Conservation (phyloP, 2,329 filamentous ascomycete genomes). For the Phaeomoniella chlamydospora region DNA sequence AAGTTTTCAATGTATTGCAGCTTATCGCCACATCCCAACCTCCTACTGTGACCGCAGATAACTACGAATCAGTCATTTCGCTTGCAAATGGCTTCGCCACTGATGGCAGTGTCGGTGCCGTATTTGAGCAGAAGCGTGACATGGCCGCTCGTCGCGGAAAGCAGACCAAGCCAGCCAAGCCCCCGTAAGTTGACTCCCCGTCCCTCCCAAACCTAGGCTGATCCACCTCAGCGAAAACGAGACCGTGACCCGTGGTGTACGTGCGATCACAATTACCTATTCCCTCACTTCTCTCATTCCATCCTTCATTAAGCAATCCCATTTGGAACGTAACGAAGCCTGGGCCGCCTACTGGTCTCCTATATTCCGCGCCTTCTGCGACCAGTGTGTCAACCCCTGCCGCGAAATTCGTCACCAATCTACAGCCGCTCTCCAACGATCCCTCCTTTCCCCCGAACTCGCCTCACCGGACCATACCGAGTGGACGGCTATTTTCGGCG, state of each 20-base stretch:
- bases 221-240: constrained; percentile 45
- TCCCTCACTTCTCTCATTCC: constrained; percentile 71
- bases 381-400: constrained; percentile 87
- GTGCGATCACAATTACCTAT: constrained; percentile 69
- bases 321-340: constrained; percentile 77
- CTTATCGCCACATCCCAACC: constrained; percentile 57
- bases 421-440: constrained; percentile 71
- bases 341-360: constrained; percentile 98
- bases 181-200: constrained; percentile 32
- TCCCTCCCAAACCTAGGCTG: constrained; percentile 9
- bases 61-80: constrained; percentile 77
- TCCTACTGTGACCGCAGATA: constrained; percentile 80
- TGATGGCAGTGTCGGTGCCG: constrained; percentile 48
- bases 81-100: constrained; percentile 84
- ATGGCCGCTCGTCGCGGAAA: constrained; percentile 11
- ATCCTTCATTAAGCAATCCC: constrained; percentile 78
- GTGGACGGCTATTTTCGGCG: constrained; percentile 89
- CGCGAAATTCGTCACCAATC: constrained; percentile 84
- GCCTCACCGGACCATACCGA: constrained; percentile 73
- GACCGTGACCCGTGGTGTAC: constrained; percentile 60
- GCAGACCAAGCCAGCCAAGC: constrained; percentile 22
- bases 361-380: constrained; percentile 75
- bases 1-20: constrained; percentile 80
- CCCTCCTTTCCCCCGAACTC: constrained; percentile 70
- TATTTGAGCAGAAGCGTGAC: constrained; percentile 11